Conservation (phyloP, 805 yeast species). For the Kazachstania viticola region DNA sequence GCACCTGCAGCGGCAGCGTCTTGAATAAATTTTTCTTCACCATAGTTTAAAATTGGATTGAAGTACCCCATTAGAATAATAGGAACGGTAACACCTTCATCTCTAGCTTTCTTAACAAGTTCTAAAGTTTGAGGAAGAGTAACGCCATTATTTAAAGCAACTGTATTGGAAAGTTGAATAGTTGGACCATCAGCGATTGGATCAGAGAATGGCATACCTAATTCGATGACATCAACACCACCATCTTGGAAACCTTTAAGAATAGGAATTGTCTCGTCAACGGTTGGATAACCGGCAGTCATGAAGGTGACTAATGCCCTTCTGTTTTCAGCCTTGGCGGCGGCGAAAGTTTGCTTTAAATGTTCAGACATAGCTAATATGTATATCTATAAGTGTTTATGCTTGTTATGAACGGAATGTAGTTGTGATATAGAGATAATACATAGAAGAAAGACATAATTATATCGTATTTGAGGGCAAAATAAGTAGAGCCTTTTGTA, state of each 20-base stretch:
- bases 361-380: conserved; percentile 25
- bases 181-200: conserved; percentile 99
- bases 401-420: too few relatives aligned
- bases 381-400: too few relatives aligned
- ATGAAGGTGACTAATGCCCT: conserved; percentile 83
- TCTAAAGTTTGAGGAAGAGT: conserved; percentile 61
- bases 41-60: conserved; percentile 84
- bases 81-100: conserved; percentile 77
- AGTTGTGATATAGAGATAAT: too few relatives aligned
- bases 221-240: conserved; percentile 89
- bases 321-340: conserved; percentile 54
- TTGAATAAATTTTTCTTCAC: conserved; percentile 70
- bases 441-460: too few relatives aligned
- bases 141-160: conserved; percentile 76
- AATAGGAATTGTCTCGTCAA: conserved; percentile 80
- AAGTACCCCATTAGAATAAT: conserved; percentile 94
- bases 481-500: too few relatives aligned
- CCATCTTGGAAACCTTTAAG: conserved; percentile 84
- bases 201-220: conserved; percentile 94
- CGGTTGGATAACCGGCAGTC: conserved; percentile 88
- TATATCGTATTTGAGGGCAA: too few relatives aligned
- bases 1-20: conserved; percentile 86
- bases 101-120: conserved; percentile 63
- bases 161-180: conserved; percentile 76
- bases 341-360: conserved; percentile 43